Evolutionary conservation across 306 rosid genomes (phyloP).

Genomic region (Psophocarpus tetragonolobus): DNA sequence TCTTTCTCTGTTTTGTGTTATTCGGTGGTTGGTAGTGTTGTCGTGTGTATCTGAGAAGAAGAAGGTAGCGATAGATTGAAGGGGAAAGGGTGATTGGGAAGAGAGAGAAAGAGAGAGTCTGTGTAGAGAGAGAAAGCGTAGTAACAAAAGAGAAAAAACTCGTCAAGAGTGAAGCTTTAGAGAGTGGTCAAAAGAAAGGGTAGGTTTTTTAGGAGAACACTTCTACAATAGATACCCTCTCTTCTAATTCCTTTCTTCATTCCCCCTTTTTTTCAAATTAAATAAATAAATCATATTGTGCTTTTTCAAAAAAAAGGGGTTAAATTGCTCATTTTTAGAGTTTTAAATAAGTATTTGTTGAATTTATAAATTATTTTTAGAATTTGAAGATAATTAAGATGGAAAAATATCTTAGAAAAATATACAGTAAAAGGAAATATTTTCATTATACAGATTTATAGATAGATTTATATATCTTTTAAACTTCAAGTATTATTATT

Average conservation of each 20-base stretch:
- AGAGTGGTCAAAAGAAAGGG: conserved; percentile 51
- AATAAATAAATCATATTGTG: too few relatives aligned
- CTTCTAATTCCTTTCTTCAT: too few relatives aligned
- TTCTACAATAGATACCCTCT: conserved; percentile 27
- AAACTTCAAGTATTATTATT: too few relatives aligned
- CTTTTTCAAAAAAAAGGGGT: too few relatives aligned
- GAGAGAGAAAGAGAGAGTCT: not conserved
- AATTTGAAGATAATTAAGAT: too few relatives aligned
- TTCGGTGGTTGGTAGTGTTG: conserved; percentile 47
- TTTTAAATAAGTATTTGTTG: too few relatives aligned
- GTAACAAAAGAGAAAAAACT: conserved; percentile 33
- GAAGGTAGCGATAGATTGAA: conserved; percentile 4
- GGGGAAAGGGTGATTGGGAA: conserved; percentile 17
- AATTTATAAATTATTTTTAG: too few relatives aligned
- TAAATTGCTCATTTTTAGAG: too few relatives aligned
- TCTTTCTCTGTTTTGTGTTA: not conserved
- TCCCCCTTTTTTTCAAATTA: not conserved
- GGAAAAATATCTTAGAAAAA: too few relatives aligned
- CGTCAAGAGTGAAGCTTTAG: conserved; percentile 31
- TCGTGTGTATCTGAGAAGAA: conserved; percentile 27
- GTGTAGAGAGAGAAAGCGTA: conserved; percentile 20
- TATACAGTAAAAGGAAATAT: too few relatives aligned
- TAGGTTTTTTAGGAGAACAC: conserved; percentile 67
- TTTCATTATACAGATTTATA: too few relatives aligned
- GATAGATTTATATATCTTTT: too few relatives aligned